phyloP scores from a whole-genome alignment of 148 eudicot genomes.

The Chenopodium berlandieri region DNA sequence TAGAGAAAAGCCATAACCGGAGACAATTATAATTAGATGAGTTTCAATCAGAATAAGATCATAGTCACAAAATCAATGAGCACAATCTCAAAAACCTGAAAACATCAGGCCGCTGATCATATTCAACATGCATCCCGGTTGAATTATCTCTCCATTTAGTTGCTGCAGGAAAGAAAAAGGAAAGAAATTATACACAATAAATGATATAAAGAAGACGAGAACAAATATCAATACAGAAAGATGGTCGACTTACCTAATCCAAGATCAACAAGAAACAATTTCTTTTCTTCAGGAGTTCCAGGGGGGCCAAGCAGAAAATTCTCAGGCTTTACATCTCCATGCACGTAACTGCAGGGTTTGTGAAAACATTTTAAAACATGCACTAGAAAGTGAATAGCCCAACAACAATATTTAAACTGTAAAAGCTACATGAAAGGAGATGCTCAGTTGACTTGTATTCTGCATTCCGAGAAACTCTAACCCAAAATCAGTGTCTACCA shows the following conservation, averaged over 20 bases:
- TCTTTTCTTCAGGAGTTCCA: slow-evolving; percentile 80
- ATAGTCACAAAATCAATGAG: not conserved
- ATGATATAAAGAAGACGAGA: not conserved
- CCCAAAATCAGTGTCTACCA: not conserved
- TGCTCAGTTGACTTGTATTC: not conserved
- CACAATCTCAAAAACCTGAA: slow-evolving; percentile 50
- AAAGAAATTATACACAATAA: not conserved
- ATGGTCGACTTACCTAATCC: slow-evolving; percentile 58
- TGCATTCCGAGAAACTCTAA: not conserved
- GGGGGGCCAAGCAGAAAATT: slow-evolving; percentile 92
- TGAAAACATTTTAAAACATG: not conserved
- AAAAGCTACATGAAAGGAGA: not conserved
- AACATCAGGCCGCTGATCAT: slow-evolving; percentile 93
- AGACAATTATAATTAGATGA: not conserved
- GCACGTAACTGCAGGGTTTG: slow-evolving; percentile 59
- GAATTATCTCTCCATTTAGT: slow-evolving; percentile 68
- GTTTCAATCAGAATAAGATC: no score
- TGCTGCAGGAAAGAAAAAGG: slow-evolving; percentile 44
- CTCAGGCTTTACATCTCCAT: slow-evolving; percentile 96
- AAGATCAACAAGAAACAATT: slow-evolving; percentile 85
- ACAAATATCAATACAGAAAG: not conserved
- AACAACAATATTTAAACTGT: not conserved
- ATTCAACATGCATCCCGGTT: slow-evolving; percentile 78
- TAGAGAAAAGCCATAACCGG: slow-evolving; percentile 2
- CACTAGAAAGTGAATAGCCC: not conserved